A percentile compares a stretch with the other conserved stretches of the same genome.
Evolutionary conservation across 2,329 filamentous ascomycete species (phyloP).

Genomic region (Alternaria conjuncta): DNA sequence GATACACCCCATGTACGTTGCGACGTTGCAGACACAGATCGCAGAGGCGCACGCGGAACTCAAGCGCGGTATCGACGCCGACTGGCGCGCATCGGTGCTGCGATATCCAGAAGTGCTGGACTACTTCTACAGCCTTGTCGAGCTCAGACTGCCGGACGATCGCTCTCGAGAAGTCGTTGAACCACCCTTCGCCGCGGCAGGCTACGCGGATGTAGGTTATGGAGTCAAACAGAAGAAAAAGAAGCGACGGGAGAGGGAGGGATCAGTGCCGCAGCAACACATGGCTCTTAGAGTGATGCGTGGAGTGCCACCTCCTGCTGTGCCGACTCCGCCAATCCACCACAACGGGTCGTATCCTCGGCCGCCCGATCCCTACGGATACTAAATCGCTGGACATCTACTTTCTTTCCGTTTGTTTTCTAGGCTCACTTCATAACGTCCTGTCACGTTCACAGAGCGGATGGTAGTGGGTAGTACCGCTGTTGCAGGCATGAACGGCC

Average conservation of each 20-base stretch:
- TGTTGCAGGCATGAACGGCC: neutral
- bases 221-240: conserved; percentile 41
- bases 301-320: conserved; percentile 35
- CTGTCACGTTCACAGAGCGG: neutral
- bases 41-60: conserved; percentile 68
- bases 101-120: conserved; percentile 80
- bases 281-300: conserved; percentile 31
- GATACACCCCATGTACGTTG: conserved; percentile 49
- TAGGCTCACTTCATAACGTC: neutral
- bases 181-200: conserved; percentile 48
- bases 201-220: conserved; percentile 47
- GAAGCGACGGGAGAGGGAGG: conserved; percentile 42
- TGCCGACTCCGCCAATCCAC: conserved; percentile 44
- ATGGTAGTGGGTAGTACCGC: neutral
- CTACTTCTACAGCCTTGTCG: conserved; percentile 77
- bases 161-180: conserved; percentile 45
- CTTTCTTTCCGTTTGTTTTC: neutral
- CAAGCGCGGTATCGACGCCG: conserved; percentile 77
- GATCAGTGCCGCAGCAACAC: conserved; percentile 28
- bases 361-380: conserved; percentile 33
- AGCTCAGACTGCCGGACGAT: conserved; percentile 69
- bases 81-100: conserved; percentile 77
- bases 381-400: conserved; percentile 3
- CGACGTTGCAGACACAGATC: conserved; percentile 60
- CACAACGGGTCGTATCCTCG: conserved; percentile 31